Conservation (phyloP, 2,329 filamentous ascomycete genomes). For the Scytalidium lignicola region DNA sequence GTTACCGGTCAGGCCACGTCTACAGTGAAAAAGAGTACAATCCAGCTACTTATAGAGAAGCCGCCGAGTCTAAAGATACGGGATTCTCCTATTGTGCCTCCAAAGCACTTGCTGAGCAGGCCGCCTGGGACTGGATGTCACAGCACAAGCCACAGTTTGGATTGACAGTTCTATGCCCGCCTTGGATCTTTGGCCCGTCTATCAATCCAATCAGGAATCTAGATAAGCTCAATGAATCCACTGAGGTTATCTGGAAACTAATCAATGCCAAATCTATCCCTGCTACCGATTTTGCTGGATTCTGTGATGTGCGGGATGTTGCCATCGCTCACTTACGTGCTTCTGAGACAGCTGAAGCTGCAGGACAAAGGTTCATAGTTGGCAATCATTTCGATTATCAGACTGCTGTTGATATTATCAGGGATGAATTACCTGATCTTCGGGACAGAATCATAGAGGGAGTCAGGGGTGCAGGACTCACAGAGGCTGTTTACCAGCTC, state of each 20-base stretch:
- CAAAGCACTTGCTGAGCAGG: slow-evolving; percentile 60
- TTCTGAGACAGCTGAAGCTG: slow-evolving; percentile 47
- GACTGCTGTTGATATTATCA: slow-evolving; percentile 48
- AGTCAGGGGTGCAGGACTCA: slow-evolving; percentile 24
- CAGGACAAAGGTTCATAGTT: slow-evolving; percentile 56
- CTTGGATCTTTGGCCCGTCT: slow-evolving; percentile 55
- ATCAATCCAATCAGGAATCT: slow-evolving; percentile 56
- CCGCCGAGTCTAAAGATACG: slow-evolving; percentile 35
- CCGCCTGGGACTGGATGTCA: slow-evolving; percentile 57
- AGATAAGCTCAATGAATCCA: slow-evolving; percentile 64
- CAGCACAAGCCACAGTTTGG: slow-evolving; percentile 47
- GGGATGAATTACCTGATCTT: slow-evolving; percentile 46
- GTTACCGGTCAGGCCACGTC: slow-evolving; percentile 11
- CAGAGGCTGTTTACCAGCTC: slow-evolving; percentile 18
- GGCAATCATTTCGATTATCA: slow-evolving; percentile 54
- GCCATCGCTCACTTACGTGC: slow-evolving; percentile 56
- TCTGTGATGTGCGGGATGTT: slow-evolving; percentile 53
- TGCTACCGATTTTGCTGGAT: slow-evolving; percentile 16
- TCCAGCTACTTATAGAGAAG: slow-evolving; percentile 22
- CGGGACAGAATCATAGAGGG: slow-evolving; percentile 39
- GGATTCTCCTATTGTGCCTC: slow-evolving; percentile 41
- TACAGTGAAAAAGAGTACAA: slow-evolving; percentile 49
- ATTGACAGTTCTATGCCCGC: slow-evolving; percentile 53
- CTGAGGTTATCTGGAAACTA: slow-evolving; percentile 47
- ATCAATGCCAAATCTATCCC: slow-evolving; percentile 44